These are phyloP conservation scores for Umbelopsis ramanniana DNA, from an alignment of 192 early-diverging fungal species.

Conservation along the genomic window DNA sequence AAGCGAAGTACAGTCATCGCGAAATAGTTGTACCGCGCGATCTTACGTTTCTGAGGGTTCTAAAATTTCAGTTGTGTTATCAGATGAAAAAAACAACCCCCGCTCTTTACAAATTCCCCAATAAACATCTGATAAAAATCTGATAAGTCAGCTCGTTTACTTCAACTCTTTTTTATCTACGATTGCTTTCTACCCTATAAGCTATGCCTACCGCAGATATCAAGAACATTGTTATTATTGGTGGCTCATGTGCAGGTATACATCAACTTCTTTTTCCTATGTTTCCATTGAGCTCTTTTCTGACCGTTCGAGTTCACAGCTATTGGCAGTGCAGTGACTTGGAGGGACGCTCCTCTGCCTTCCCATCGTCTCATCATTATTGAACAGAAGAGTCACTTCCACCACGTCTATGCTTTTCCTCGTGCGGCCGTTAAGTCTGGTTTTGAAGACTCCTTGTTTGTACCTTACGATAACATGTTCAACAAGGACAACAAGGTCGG, in stretches of 20 bases:
- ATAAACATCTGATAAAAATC: neutral
- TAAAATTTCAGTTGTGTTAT: neutral
- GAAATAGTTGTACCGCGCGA: neutral
- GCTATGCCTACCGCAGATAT: neutral
- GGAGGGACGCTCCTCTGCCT: conserved; percentile 38
- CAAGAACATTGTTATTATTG: conserved; percentile 51
- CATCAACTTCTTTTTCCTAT: neutral
- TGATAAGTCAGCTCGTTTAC: neutral
- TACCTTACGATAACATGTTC: conserved; percentile 58
- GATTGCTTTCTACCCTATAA: neutral
- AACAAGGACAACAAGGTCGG: conserved; percentile 40
- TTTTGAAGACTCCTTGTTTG: conserved; percentile 63
- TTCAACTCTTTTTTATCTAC: neutral
- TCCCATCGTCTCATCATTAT: conserved; percentile 62
- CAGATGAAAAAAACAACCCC: neutral
- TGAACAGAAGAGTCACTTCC: conserved; percentile 59
- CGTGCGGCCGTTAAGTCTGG: conserved; percentile 57
- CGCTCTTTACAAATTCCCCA: neutral
- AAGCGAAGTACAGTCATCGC: conserved; percentile 1
- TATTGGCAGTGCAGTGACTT: conserved; percentile 32
- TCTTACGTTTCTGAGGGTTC: neutral
- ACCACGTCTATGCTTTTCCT: conserved; percentile 69
- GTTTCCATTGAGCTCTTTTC: neutral
- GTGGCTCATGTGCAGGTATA: conserved; percentile 55
- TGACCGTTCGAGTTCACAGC: conserved; percentile 25